Conservation (phyloP, 306 rosid species). For the Rosa persica region DNA sequence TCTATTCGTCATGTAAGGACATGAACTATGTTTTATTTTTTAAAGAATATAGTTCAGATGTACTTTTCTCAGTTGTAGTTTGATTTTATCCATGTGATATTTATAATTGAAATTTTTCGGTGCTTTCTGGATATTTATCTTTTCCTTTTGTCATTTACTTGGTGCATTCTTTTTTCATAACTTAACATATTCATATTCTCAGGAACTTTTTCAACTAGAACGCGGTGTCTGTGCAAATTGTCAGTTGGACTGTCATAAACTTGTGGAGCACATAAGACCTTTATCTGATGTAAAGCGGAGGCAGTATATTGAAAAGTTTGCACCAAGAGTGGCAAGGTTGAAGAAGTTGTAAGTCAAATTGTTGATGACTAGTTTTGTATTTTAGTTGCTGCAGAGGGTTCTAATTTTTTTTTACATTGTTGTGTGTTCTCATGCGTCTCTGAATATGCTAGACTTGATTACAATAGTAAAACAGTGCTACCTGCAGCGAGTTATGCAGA, state of each 20-base stretch:
- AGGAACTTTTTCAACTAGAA: constrained; percentile 93
- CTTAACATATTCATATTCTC: constrained; percentile 29
- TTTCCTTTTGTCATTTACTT: neutral
- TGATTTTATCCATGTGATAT: constrained; percentile 12
- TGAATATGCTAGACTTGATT: neutral
- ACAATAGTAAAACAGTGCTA: neutral
- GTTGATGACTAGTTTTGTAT: neutral
- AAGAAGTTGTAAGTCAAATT: constrained; percentile 66
- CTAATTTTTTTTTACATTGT: neutral
- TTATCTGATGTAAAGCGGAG: constrained; percentile 61
- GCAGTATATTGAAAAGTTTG: constrained; percentile 70
- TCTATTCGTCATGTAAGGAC: constrained; percentile 76
- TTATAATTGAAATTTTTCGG: constrained; percentile 3
- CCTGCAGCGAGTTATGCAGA: neutral
- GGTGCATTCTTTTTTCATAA: neutral
- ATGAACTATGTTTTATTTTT: constrained; percentile 16
- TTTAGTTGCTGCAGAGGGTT: neutral
- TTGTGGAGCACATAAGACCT: constrained; percentile 69
- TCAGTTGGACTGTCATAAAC: constrained; percentile 84
- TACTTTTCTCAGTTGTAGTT: constrained; percentile 10
- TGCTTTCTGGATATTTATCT: constrained; percentile 10
- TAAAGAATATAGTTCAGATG: constrained; percentile 4
- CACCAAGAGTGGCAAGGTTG: constrained; percentile 66
- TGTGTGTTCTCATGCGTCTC: neutral
- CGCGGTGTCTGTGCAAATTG: constrained; percentile 81